phyloP scores from a whole-genome alignment of 2,329 filamentous ascomycete species.

The Thelonectria rubi region DNA sequence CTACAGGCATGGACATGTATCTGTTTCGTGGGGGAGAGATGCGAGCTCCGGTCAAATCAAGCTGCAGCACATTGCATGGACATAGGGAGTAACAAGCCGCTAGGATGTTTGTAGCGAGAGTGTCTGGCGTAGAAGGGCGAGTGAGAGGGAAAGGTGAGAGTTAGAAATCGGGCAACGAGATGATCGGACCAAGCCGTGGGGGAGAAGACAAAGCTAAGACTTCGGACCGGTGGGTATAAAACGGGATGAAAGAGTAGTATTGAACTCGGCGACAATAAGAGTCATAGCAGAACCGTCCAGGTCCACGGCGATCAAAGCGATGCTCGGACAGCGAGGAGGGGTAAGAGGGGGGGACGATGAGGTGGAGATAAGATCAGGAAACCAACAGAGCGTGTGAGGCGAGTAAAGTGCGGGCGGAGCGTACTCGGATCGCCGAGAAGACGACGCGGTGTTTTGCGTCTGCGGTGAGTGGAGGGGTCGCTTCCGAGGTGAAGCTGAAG shows the following conservation, averaged over 20 bases:
- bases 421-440: constrained; percentile 15
- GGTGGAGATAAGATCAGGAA: constrained; percentile 7
- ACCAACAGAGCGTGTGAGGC: background rate
- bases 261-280: background rate
- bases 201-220: constrained; percentile 2
- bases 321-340: background rate
- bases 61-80: constrained; percentile 6
- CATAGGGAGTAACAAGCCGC: background rate
- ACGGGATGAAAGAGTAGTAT: background rate
- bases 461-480: constrained; percentile 7
- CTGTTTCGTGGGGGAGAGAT: constrained; percentile 19
- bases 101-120: background rate
- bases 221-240: constrained; percentile 1
- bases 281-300: background rate
- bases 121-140: background rate
- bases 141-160: background rate
- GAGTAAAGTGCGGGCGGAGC: background rate
- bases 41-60: constrained; percentile 16
- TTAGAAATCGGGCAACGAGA: background rate
- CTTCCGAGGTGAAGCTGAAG: constrained; percentile 20
- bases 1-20: constrained; percentile 15
- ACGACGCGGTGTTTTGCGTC: constrained; percentile 15
- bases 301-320: background rate
- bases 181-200: constrained; percentile 16
- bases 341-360: constrained; percentile 3